Conservation (phyloP, 257 asterid species). For the Gentiana macrophylla region DNA sequence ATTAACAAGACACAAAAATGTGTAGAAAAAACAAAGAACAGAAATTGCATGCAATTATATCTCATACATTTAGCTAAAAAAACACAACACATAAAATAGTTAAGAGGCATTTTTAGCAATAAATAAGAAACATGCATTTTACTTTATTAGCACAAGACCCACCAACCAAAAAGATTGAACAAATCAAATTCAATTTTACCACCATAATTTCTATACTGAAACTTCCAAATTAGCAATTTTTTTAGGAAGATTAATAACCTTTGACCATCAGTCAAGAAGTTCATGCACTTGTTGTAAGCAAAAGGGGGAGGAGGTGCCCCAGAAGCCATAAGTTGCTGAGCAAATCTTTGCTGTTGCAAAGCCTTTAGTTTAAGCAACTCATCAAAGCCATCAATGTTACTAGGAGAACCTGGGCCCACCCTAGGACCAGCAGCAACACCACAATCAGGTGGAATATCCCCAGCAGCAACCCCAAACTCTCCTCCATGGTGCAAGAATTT, state of each 20-base stretch:
- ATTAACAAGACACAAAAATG: no score
- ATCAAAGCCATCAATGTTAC: slow-evolving; percentile 39
- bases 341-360: slow-evolving; percentile 61
- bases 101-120: not conserved
- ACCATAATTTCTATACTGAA: slow-evolving; percentile 3
- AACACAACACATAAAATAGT: not conserved
- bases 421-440: slow-evolving; percentile 8
- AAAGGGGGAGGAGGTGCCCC: slow-evolving; percentile 47
- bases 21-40: not conserved
- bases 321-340: slow-evolving; percentile 38
- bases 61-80: no score
- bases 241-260: slow-evolving; percentile 25
- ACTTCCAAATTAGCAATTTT: slow-evolving; percentile 1
- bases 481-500: slow-evolving; percentile 43
- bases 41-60: no score
- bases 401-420: slow-evolving; percentile 35
- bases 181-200: slow-evolving; percentile 10
- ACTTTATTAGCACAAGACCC: slow-evolving; percentile 1
- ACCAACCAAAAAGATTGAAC: not conserved
- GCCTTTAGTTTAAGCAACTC: slow-evolving; percentile 61
- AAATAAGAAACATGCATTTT: slow-evolving; percentile 6
- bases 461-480: not conserved
- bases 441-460: slow-evolving; percentile 8
- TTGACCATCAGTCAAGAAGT: slow-evolving; percentile 40
- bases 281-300: slow-evolving; percentile 43